Evolutionary conservation across 2,329 filamentous ascomycete genomes (phyloP), one percentile per base, ranked within the genome.

Genomic region (Penicillium sp.): DNA sequence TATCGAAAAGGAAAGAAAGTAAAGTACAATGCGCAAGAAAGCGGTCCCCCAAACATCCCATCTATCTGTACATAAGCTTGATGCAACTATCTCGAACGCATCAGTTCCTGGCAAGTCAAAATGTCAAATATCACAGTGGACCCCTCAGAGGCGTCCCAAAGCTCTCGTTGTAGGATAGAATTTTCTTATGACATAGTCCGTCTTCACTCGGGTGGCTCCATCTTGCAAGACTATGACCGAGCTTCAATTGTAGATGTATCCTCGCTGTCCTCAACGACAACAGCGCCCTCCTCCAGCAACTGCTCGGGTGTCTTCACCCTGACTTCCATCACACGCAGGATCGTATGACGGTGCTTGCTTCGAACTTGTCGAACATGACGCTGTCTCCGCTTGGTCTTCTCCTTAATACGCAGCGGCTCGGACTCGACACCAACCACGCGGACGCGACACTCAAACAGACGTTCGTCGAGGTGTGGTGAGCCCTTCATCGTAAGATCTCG

Each of bases 261-360:
- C 45, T 56, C 53, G 5, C 38, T 48, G 40, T 61, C 59, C 47
- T 64, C 60, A 38, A 69, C 63, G 50, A 70, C 61, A 37, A 67
- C 63, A 29, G 64, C 69, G 24, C 70, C 69, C 50, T 72, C 73
- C 39, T 55, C 53, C 62, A 75, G 62, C 62, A 81, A 67, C 65
- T 80, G 74, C 43, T 82, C 79, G 50, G 77, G 53, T 26, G 70
- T 73, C 68, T 76, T 80, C 4, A 95, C 77, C 65, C 80, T 84
- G 54, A 97, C 66, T 71, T 97, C 88, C 65, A 86, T 85, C 55
- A 98, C 86, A 64, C 84, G 79, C 70, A 98, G 65, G 24, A 95
- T 81, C 3, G 93, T 98, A 70, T 86, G 95, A 62, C 81, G 79
- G 66, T 95, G 88, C 79, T 98, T 96, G 76, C 89, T 96, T 74